These are phyloP conservation scores for Sporothrix dimorphospora DNA, from an alignment of 2,329 filamentous ascomycete species.

Conservation along the genomic window DNA sequence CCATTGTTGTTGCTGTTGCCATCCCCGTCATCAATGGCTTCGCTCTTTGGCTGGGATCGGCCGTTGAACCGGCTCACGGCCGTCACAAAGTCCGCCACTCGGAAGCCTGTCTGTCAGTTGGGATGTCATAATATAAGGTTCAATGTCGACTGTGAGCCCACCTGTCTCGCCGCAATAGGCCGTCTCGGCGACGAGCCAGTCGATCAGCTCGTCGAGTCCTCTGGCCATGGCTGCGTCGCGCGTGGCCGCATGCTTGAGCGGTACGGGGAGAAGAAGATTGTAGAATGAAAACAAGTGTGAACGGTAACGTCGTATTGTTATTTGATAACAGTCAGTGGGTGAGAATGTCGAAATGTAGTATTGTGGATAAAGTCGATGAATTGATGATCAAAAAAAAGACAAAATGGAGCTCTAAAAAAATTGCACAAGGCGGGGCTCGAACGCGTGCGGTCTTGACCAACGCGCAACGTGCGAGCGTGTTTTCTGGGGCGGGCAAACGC, in stretches of 20 bases:
- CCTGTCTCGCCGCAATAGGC: conserved; percentile 49
- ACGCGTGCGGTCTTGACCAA: conserved; percentile 28
- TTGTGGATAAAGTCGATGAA: background rate
- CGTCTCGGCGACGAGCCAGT: conserved; percentile 50
- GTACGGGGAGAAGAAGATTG: background rate
- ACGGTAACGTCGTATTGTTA: background rate
- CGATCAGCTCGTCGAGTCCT: conserved; percentile 51
- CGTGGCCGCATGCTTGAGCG: conserved; percentile 21
- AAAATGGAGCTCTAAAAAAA: conserved; percentile 22
- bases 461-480: conserved; percentile 25
- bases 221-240: conserved; percentile 39
- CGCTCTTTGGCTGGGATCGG: conserved; percentile 2
- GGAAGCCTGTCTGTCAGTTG: conserved; percentile 31
- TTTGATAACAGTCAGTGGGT: background rate
- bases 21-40: background rate
- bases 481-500: background rate
- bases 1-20: background rate
- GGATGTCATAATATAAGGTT: too few relatives aligned
- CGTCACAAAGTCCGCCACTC: conserved; percentile 34
- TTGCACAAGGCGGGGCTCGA: conserved; percentile 33
- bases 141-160: too few relatives aligned
- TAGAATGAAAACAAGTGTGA: too few relatives aligned
- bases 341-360: background rate
- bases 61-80: conserved; percentile 33
- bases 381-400: background rate